A percentile compares a stretch with the other conserved stretches of the same genome.
These are phyloP conservation scores for Tuber umbilicatum DNA, from an alignment of 495 filamentous ascomycete genomes.

Conservation along the genomic window DNA sequence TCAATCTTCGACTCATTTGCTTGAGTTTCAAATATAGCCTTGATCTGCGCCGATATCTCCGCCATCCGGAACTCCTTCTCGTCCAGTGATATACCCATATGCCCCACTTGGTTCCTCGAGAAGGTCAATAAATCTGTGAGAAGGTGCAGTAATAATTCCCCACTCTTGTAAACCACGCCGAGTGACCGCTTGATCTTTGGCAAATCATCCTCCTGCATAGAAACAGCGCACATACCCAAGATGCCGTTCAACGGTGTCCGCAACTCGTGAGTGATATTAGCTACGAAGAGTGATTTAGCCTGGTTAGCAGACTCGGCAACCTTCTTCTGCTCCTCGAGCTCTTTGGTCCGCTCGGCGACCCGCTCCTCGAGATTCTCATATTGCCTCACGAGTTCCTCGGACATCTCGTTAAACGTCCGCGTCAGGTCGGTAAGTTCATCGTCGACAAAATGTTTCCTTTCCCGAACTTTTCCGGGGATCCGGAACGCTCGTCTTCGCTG, in stretches of 20 bases:
- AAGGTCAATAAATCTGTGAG: conserved; percentile 89
- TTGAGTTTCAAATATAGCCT: conserved; percentile 83
- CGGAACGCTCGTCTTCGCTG: conserved; percentile 55
- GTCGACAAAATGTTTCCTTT: conserved; percentile 65
- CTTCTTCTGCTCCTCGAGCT: conserved; percentile 75
- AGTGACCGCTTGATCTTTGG: conserved; percentile 69
- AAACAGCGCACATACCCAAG: conserved; percentile 84
- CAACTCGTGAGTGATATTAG: conserved; percentile 90
- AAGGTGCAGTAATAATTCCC: conserved; percentile 76
- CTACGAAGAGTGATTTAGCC: conserved; percentile 91
- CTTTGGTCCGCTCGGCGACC: conserved; percentile 70
- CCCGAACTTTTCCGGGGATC: conserved; percentile 73
- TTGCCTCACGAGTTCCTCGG: conserved; percentile 78
- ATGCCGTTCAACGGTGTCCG: conserved; percentile 92
- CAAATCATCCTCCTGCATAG: conserved; percentile 80
- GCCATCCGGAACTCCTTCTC: conserved; percentile 68
- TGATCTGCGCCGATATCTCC: conserved; percentile 70
- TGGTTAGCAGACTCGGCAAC: conserved; percentile 88
- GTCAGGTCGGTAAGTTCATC: conserved; percentile 88
- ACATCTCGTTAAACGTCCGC: conserved; percentile 86
- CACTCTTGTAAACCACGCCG: conserved; percentile 81
- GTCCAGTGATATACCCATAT: conserved; percentile 65
- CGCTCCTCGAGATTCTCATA: conserved; percentile 77
- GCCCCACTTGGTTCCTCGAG: conserved; percentile 86
- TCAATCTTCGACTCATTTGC: conserved; percentile 69